phyloP scores from a whole-genome alignment of 768 basidiomycete species.

The Suillus occidentalis region DNA sequence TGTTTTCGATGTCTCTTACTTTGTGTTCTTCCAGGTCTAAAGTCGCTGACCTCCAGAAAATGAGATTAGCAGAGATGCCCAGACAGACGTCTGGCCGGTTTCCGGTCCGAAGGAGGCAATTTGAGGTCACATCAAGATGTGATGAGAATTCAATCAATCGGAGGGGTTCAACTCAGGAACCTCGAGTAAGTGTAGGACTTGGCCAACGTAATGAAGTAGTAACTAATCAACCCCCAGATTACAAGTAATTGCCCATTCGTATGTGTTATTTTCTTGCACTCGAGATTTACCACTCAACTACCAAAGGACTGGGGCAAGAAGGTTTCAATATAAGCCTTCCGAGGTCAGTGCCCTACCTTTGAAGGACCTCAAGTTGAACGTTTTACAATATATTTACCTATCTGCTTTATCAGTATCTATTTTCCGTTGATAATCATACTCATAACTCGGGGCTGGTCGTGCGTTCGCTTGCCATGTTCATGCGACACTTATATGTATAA shows the following conservation, averaged over 20 bases:
- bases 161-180: neutral
- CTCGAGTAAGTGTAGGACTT: neutral
- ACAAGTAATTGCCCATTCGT: neutral
- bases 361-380: neutral
- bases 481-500: neutral
- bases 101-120: neutral
- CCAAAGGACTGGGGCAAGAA: neutral
- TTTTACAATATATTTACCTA: neutral
- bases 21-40: neutral
- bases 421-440: neutral
- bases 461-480: neutral
- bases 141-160: neutral
- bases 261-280: neutral
- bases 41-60: neutral
- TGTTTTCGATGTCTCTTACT: neutral
- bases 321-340: neutral
- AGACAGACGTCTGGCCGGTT: neutral
- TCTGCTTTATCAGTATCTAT: neutral
- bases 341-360: no score
- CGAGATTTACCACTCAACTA: neutral
- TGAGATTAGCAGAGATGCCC: neutral
- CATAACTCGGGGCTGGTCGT: neutral
- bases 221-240: neutral
- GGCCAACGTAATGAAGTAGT: neutral
- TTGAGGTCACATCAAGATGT: neutral